Percentiles rank a stretch among this genome's conserved stretches.
These are phyloP conservation scores for Pichia membranifaciens DNA, from an alignment of 805 yeast species.

Conservation along the genomic window DNA sequence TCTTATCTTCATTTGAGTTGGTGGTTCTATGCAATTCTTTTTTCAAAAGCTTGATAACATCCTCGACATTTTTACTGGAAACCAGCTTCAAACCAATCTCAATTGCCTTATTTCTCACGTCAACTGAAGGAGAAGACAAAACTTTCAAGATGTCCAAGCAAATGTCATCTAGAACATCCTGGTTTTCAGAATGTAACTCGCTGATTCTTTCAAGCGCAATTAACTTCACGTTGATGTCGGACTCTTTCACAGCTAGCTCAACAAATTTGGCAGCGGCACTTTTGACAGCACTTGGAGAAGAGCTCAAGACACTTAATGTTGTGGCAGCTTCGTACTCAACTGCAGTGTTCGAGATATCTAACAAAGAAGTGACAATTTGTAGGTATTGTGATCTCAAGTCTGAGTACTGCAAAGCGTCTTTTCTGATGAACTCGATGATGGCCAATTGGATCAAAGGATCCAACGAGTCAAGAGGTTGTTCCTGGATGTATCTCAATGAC, in stretches of 20 bases:
- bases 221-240: conserved; percentile 93
- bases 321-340: conserved; percentile 91
- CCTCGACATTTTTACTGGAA: conserved; percentile 86
- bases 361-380: conserved; percentile 61
- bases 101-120: conserved; percentile 83
- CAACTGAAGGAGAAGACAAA: conserved; percentile 81
- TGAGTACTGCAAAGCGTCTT: conserved; percentile 62
- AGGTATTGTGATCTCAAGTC: conserved; percentile 67
- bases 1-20: conserved; percentile 67
- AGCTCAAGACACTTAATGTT: conserved; percentile 54
- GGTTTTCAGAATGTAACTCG: conserved; percentile 65
- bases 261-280: conserved; percentile 82
- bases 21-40: conserved; percentile 81
- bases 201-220: conserved; percentile 83
- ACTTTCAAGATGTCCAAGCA: conserved; percentile 83
- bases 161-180: conserved; percentile 78
- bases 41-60: conserved; percentile 84
- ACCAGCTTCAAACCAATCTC: conserved; percentile 77
- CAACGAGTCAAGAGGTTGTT: conserved; percentile 54
- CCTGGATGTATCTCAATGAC: conserved; percentile 77
- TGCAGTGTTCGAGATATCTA: conserved; percentile 62
- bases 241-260: conserved; percentile 82
- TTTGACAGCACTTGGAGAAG: conserved; percentile 59
- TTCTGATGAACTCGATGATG: conserved; percentile 84
- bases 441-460: conserved; percentile 87